Evolutionary conservation across 345 rosid genomes (phyloP), one percentile per base, ranked within the genome.

Genomic region (Aquilaria malaccensis): DNA sequence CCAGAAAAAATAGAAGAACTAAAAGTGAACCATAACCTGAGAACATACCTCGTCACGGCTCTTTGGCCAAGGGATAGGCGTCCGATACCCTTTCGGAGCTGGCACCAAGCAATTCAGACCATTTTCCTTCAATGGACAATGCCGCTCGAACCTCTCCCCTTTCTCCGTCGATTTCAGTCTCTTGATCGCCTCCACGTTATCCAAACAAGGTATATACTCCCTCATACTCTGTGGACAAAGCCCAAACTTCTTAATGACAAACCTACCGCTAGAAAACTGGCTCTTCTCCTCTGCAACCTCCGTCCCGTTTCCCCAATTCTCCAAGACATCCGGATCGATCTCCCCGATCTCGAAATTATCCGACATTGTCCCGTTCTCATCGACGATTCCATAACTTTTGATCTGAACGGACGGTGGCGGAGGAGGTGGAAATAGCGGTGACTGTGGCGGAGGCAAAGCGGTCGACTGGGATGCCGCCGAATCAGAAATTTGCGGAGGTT

Each of bases 151-250:
- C 62, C 64, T 69, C 71, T 94, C 95, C 29, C 99, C 95, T 67
- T 56, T 93, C 53, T 75, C 81, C n/a, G 88, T 91, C 55, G 95
- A 80, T n/a, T 77, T 80, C 67, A 91, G 72, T 74, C 58, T 72
- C 70, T 66, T 70, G 55, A 86, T 86, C 0, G 88, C 91, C 69
- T 86, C 81, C 48, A 52, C 84, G 55, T 94, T 88, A 72, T 91
- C 99, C 76, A 94, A 70, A 72, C 99, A 90, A 11, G 96, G 99
- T 65, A 90, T 88, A 57, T 80, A 75, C 77, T 94, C 97, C 63
- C 79, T 78, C 97, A 78, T 76, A 13, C 66, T 77, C 84, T 61
- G 80, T 4, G 71, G 37, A 67, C 99, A 94, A n/a, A 77, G 64
- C 66, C 50, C 74, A 55, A 74, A 88, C 53, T 55, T 78, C 73